phyloP scores from a whole-genome alignment of 306 rosid species.

The Lotus japonicus region DNA sequence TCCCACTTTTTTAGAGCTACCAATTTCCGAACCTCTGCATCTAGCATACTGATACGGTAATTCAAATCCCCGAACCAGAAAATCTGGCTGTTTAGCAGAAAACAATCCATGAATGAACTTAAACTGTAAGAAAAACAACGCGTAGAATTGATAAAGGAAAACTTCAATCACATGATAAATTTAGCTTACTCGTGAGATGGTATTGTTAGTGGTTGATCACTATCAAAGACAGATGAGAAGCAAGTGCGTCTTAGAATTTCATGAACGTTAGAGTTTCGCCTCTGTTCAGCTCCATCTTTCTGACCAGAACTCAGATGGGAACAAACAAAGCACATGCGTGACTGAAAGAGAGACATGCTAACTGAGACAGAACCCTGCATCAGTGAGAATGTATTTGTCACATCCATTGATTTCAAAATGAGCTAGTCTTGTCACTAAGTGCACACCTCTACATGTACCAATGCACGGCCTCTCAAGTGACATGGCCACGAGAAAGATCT shows the following conservation, averaged over 20 bases:
- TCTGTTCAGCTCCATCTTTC: slow-evolving; percentile 72
- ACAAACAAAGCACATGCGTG: slow-evolving; percentile 90
- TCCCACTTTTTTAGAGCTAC: slow-evolving; percentile 66
- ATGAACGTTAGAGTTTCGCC: slow-evolving; percentile 78
- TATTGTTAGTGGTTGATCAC: slow-evolving; percentile 77
- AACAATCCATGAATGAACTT: slow-evolving; percentile 22
- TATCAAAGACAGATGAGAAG: slow-evolving; percentile 64
- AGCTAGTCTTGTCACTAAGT: too few species aligned
- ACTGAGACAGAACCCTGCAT: slow-evolving; percentile 95
- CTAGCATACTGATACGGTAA: slow-evolving; percentile 78
- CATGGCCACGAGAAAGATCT: too few species aligned
- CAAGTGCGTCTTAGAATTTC: slow-evolving; percentile 81
- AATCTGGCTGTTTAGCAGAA: slow-evolving; percentile 57
- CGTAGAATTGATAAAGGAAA: neutral
- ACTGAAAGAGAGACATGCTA: slow-evolving; percentile 87
- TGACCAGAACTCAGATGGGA: slow-evolving; percentile 96
- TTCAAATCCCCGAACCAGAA: slow-evolving; percentile 98
- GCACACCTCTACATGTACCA: too few species aligned
- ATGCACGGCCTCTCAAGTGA: too few species aligned
- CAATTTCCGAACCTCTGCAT: slow-evolving; percentile 49
- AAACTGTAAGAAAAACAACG: neutral
- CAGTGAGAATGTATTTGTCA: slow-evolving; percentile 18
- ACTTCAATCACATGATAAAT: neutral
- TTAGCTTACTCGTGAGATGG: slow-evolving; percentile 91
- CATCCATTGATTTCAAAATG: neutral